Evolutionary conservation across 2,329 filamentous ascomycete species (phyloP).

Genomic region (Aspergillus viridinutans): DNA sequence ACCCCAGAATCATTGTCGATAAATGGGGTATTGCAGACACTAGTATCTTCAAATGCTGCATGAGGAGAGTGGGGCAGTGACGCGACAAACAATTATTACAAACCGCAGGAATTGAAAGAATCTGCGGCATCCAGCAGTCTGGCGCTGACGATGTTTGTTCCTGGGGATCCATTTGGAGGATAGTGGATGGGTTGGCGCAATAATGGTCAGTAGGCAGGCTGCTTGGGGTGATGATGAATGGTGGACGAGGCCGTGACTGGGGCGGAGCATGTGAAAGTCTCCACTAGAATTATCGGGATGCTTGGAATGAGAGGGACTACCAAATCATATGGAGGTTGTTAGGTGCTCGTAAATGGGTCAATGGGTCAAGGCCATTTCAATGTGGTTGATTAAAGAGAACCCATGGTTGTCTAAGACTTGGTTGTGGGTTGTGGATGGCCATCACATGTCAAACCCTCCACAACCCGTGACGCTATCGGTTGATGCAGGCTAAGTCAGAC

Average conservation of each 20-base stretch:
- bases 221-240: background rate
- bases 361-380: background rate
- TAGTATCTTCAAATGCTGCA: background rate
- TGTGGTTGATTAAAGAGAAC: background rate
- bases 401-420: background rate
- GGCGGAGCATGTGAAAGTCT: conserved; percentile 22
- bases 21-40: background rate
- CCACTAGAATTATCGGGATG: conserved; percentile 1
- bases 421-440: background rate
- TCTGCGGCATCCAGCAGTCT: background rate
- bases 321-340: background rate
- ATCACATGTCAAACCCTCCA: background rate
- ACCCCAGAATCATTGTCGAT: background rate
- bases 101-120: background rate
- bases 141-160: background rate
- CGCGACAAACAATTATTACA: background rate
- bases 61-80: background rate
- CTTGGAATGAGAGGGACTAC: background rate
- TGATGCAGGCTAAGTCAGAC: background rate
- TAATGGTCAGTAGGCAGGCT: background rate
- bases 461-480: background rate
- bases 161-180: background rate
- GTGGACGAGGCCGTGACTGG: background rate
- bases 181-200: background rate
- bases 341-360: background rate